Evolutionary conservation across 768 basidiomycete species (phyloP), one percentile per base, ranked within the genome.

Genomic region (Polyporus arcularius): DNA sequence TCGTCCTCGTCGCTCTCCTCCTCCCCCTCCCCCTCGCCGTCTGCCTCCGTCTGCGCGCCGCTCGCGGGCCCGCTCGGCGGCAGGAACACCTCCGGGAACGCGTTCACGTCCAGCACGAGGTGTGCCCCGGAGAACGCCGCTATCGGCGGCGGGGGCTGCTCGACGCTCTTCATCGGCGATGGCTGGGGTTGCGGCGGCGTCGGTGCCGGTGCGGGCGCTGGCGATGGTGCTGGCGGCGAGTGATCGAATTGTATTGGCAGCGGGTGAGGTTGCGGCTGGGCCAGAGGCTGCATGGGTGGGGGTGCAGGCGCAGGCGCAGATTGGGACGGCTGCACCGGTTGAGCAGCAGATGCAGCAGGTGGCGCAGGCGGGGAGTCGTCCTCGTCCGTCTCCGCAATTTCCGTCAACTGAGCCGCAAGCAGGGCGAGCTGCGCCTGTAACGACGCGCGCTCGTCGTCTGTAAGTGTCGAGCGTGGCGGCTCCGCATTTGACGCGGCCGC

Each of bases 341-440:
- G 21, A 26, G 21, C 21, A 26, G 21, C 1, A 26, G 21, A 26
- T 26, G 21, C 21, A 26, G 21, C 21, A 5, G 53, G 2, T 8
- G 21, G 39, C 18, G 47, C n/a, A 11, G 57, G 32, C 16, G 58
- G 49, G 2, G 65, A 69, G 39, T 72, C 73, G 39, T 74, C 75
- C 0, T 69, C 68, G 4, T 64, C 62, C 28, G 21, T 74, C 53
- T 84, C 82, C 14, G 82, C 85, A 49, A 90, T 76, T 69, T 90
- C 90, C 28, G 83, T 82, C 28, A 92, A 70, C 67, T 92, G 90
- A 0, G 85, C 87, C 4, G 89, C 88, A 56, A 92, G 70, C 32
- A 92, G 78, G 3, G 85, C 89, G 46, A 92, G 77, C 64, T 88
- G 88, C 0, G 87, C 88, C 67, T 91, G 90, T 55, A 92, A 71